Evolutionary conservation across 139 green algal species (phyloP), one percentile per base, ranked within the genome.

Genomic region (Volvox africanus): DNA sequence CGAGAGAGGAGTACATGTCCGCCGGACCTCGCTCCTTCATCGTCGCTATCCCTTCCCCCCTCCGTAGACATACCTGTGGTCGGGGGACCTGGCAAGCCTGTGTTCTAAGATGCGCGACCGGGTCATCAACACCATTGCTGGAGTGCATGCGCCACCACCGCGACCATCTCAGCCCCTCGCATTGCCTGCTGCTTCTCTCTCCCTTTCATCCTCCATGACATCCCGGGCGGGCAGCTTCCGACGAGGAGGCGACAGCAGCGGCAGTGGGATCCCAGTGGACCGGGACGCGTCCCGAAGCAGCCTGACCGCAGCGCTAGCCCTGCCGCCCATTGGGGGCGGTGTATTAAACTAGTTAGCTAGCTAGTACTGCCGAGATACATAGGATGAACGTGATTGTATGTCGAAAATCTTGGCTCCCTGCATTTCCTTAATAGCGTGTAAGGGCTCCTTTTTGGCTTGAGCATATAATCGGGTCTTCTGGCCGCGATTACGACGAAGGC

Each of bases 91-190:
- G 61, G 17, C 61, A 11, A 33, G 30, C 16, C 16, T 62, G 30
- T 87, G 81, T 32, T 22, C 20, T 21, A 77, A 33, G 61, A 68
- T 68, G 18, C 81, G 81, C 0, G 81, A 87, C 81, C 61, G 81
- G 6, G 61, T 87, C n/a, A 55, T 87, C 17, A 87, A 61, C 81
- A 87, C 61, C 30, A 55, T 87, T 1, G 81, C 80, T 22, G 80
- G 71, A 2, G 71, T 32, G 22, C 71, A 30, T 16, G 21, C 77
- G 20, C 19, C 32, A 61, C 16, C 77, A 36, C 32, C 71, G 71
- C 71, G 26, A 20, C 26, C 22, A 32, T 2, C 71, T 36, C 71
- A 16, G 71, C 26, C 71, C 30, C 18, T 30, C 71, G 71, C 71
- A n/a, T 20, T 9, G 71, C 71, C 21, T n/a, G 26, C 71, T 1